Conservation (phyloP, 768 basidiomycete genomes). For the Austroboletus eburneus region DNA sequence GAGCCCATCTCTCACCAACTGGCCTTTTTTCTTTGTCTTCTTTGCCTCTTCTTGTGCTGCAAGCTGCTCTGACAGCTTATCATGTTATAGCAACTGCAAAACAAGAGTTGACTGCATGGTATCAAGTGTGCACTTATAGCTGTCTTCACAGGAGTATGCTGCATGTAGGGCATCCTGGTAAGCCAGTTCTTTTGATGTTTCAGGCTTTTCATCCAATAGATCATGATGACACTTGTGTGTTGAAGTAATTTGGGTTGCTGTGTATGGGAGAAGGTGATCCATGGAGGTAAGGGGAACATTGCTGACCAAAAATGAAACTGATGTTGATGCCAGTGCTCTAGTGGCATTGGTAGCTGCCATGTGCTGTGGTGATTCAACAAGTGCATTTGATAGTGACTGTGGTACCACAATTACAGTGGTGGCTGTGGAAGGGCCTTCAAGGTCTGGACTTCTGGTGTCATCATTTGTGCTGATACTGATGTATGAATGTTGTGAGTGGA, state of each 20-base stretch:
- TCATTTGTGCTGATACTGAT: neutral
- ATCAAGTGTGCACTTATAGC: neutral
- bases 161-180: neutral
- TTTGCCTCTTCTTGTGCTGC: neutral
- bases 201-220: neutral
- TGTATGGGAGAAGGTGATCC: neutral
- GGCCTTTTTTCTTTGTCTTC: neutral
- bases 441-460: neutral
- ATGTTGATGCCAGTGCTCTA: neutral
- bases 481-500: neutral
- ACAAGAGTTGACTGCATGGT: neutral
- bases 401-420: neutral
- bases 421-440: no score
- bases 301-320: slow-evolving; percentile 1
- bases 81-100: neutral
- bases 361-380: neutral
- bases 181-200: neutral
- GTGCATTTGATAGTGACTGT: neutral
- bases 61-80: neutral
- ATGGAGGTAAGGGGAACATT: neutral
- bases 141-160: neutral
- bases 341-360: neutral
- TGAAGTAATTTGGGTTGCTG: neutral
- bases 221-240: neutral
- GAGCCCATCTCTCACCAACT: neutral